Conservation (phyloP, 2,329 filamentous ascomycete species). For the Waltergamsia citrina region DNA sequence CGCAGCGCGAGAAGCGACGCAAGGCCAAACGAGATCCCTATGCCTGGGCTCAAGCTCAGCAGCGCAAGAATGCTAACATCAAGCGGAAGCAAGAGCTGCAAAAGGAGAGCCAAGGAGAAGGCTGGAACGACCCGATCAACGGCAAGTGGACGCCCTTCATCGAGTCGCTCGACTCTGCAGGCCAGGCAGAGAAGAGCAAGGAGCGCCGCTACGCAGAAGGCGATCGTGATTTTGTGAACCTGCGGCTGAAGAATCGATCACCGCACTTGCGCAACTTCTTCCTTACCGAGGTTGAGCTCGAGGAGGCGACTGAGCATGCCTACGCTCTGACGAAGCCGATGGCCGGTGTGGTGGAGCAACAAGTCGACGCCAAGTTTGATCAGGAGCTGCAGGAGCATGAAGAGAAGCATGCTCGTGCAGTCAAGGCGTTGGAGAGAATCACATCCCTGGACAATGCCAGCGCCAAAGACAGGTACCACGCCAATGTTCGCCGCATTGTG, state of each 20-base stretch:
- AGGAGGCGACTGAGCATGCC: constrained; percentile 56
- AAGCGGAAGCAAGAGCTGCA: constrained; percentile 63
- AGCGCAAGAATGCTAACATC: constrained; percentile 76
- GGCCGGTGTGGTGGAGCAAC: constrained; percentile 20
- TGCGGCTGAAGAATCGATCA: constrained; percentile 20
- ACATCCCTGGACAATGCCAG: constrained; percentile 67
- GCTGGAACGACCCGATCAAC: constrained; percentile 56
- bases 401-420: constrained; percentile 53
- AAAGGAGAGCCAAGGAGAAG: constrained; percentile 30
- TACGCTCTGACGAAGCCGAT: constrained; percentile 56
- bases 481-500: constrained; percentile 78
- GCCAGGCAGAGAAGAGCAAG: constrained; percentile 31
- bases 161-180: constrained; percentile 65
- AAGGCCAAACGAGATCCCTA: constrained; percentile 72
- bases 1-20: constrained; percentile 53
- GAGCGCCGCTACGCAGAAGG: constrained; percentile 19
- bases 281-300: constrained; percentile 57
- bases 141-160: constrained; percentile 76
- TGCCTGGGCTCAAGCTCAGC: constrained; percentile 67
- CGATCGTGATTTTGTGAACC: constrained; percentile 22
- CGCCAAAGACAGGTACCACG: constrained; percentile 66
- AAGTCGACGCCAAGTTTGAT: constrained; percentile 30
- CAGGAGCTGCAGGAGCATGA: constrained; percentile 34
- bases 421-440: constrained; percentile 72
- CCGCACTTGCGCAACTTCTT: constrained; percentile 64